Percentiles rank a stretch among this genome's conserved stretches.
These are phyloP conservation scores for Isatis tinctoria DNA, from an alignment of 345 rosid genomes.

Conservation along the genomic window DNA sequence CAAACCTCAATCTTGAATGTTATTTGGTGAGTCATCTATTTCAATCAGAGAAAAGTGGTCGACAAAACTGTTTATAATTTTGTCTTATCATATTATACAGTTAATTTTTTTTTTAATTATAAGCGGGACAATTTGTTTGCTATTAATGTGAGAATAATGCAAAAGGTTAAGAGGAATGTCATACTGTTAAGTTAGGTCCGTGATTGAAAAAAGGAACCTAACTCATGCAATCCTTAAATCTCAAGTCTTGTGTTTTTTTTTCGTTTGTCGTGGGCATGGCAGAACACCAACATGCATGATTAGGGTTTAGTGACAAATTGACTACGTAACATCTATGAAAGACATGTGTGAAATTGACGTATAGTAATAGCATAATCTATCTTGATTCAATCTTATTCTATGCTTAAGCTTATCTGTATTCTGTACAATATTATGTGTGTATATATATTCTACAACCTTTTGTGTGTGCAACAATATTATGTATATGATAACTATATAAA, in stretches of 20 bases:
- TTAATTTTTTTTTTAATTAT: background rate
- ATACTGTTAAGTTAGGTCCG: conserved; percentile 32
- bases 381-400: background rate
- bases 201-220: conserved; percentile 30
- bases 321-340: conserved; percentile 34
- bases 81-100: conserved; percentile 11
- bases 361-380: background rate
- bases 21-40: conserved; percentile 28
- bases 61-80: conserved; percentile 15
- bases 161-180: conserved; percentile 30
- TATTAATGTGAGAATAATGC: background rate
- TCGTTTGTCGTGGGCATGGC: conserved; percentile 16
- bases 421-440: background rate
- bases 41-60: conserved; percentile 17
- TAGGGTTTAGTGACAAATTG: conserved; percentile 24
- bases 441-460: background rate
- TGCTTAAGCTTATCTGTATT: background rate
- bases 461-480: too few species aligned
- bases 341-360: conserved; percentile 18
- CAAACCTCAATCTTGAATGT: conserved; percentile 15
- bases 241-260: conserved; percentile 21
- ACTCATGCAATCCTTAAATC: conserved; percentile 33
- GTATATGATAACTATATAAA: too few species aligned
- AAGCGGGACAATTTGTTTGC: background rate
- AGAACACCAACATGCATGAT: conserved; percentile 22